These are phyloP conservation scores for Ogataea sp. DNA, from an alignment of 805 yeast species.

Conservation along the genomic window DNA sequence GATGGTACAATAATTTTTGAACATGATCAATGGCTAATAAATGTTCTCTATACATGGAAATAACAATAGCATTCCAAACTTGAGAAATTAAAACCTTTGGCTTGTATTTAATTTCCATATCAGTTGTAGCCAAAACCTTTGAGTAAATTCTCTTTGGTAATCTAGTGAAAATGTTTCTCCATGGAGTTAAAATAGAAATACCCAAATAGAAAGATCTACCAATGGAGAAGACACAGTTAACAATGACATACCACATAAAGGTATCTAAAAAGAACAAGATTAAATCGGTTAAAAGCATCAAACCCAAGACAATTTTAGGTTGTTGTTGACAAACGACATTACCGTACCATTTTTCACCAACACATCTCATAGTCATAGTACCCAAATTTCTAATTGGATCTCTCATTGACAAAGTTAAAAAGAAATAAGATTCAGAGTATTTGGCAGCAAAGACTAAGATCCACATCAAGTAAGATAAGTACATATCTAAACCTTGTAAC, in stretches of 20 bases:
- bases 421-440: slow-evolving; percentile 84
- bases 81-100: slow-evolving; percentile 97
- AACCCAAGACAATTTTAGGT: slow-evolving; percentile 80
- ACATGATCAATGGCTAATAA: slow-evolving; percentile 97
- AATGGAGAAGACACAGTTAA: slow-evolving; percentile 91
- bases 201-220: slow-evolving; percentile 98
- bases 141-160: slow-evolving; percentile 98
- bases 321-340: slow-evolving; percentile 71
- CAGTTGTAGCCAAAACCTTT: slow-evolving; percentile 94
- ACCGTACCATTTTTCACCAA: slow-evolving; percentile 91
- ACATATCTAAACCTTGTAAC: slow-evolving; percentile 83
- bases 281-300: slow-evolving; percentile 90
- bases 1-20: slow-evolving; percentile 93
- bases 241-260: slow-evolving; percentile 95
- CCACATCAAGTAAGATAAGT: slow-evolving; percentile 95
- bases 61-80: slow-evolving; percentile 98
- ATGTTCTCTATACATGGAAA: slow-evolving; percentile 99
- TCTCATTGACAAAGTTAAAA: slow-evolving; percentile 79
- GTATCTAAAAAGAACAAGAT: slow-evolving; percentile 97
- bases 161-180: slow-evolving; percentile 98
- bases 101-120: slow-evolving; percentile 98
- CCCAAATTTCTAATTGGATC: slow-evolving; percentile 92
- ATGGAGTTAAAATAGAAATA: slow-evolving; percentile 97
- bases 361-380: slow-evolving; percentile 83
- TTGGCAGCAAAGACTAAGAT: slow-evolving; percentile 81